Evolutionary conservation across 208 protist species (phyloP), one percentile per base, ranked within the genome.

Genomic region (Leishmania arabica): DNA sequence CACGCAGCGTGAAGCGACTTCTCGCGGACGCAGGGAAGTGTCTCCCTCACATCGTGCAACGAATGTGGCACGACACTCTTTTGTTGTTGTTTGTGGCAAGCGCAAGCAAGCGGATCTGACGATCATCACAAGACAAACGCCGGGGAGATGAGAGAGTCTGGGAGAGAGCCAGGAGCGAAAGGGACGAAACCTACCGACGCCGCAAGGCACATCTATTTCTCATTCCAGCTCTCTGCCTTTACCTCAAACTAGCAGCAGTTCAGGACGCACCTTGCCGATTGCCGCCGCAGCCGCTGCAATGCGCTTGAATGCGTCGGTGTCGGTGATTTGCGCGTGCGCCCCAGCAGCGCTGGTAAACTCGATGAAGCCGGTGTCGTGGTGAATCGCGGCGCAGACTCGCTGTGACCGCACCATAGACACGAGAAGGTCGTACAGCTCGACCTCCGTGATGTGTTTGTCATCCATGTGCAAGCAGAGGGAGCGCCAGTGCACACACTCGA

Each of bases 401-500:
- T 79, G 71, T n/a, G 42, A 60, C 7, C 21, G 64, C 53, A 78
- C 82, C 82, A 85, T 85, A n/a, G 64, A 68, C 37, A 81, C 82
- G 8, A 85, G 70, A 24, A 85, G 65, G 42, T 85, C 77, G 66
- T 85, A 79, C 24, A 85, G 40, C 72, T 85, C 72, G 5, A 5
- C 37, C 60, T 85, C 82, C 15, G 77, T 81, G 11, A 85, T 72
- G 8, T 64, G 24, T 19, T 31, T 49, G n/a, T 85, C 82, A 17
- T 79, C 82, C 82, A 85, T 85, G 77, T 85, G 82, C 51, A 56
- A 42, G 77, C 77, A 70, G 47, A 85, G 65, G 9, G 82, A 85
- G 64, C 71, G 77, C 82, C 82, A 85, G 77, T 85, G 53, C 37
- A 85, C 82, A 56, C 77, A 82, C 42, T 81, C 82, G 56, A 85